phyloP scores from a whole-genome alignment of 2,329 filamentous ascomycete genomes.

The Trichoderma sp. region DNA sequence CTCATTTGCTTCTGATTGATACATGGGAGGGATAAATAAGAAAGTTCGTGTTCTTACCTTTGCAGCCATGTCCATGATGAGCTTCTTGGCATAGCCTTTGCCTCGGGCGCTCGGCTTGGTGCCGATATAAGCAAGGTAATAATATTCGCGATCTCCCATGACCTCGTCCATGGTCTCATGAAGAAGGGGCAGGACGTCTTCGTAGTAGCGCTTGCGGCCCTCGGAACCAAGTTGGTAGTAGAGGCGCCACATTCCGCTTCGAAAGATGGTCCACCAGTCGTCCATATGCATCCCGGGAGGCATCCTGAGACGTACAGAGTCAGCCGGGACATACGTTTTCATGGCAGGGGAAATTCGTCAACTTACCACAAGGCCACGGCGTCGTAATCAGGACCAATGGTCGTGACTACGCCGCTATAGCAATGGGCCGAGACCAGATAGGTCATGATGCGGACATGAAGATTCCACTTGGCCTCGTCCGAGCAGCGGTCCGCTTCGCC shows the following conservation, averaged over 20 bases:
- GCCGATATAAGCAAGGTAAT: constrained; percentile 82
- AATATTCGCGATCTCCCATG: constrained; percentile 65
- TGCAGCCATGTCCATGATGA: constrained; percentile 66
- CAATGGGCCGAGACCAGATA: constrained; percentile 75
- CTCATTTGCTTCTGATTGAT: background rate
- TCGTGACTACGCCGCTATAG: constrained; percentile 69
- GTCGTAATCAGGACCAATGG: constrained; percentile 72
- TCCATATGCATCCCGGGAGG: constrained; percentile 65
- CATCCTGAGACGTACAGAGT: background rate
- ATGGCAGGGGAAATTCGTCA: background rate
- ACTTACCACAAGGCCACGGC: constrained; percentile 75
- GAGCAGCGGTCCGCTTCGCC: constrained; percentile 62
- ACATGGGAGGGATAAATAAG: too few species aligned
- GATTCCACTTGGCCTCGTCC: constrained; percentile 67
- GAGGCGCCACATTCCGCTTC: constrained; percentile 74
- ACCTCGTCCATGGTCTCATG: constrained; percentile 67
- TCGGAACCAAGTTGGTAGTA: constrained; percentile 70
- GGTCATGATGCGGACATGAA: constrained; percentile 74
- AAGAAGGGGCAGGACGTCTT: constrained; percentile 72
- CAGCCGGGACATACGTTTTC: background rate
- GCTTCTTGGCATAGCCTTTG: constrained; percentile 67
- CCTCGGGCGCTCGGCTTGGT: constrained; percentile 68
- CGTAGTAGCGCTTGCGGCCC: constrained; percentile 70
- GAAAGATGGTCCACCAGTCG: constrained; percentile 66
- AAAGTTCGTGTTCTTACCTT: constrained; percentile 42